Percentiles rank a stretch among this genome's conserved stretches.
These are phyloP conservation scores for Colletotrichum lupini DNA, from an alignment of 2,329 filamentous ascomycete species.

Conservation along the genomic window DNA sequence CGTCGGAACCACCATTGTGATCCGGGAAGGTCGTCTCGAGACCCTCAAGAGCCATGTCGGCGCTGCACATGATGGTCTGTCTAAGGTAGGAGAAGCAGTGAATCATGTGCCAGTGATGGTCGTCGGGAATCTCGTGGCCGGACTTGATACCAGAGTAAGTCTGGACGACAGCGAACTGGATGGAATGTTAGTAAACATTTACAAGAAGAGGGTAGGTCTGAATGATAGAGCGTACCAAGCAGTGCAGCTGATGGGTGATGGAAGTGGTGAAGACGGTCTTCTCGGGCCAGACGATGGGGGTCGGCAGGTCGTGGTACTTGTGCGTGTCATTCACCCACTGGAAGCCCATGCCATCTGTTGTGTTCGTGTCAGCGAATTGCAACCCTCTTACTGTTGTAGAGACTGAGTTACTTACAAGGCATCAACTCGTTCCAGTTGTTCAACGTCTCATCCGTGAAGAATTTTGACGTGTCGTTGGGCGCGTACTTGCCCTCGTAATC, in stretches of 20 bases:
- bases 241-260: conserved; percentile 57
- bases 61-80: conserved; percentile 58
- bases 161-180: conserved; percentile 53
- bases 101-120: conserved; percentile 59
- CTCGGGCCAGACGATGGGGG: conserved; percentile 46
- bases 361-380: not conserved
- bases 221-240: conserved; percentile 43
- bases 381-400: no score
- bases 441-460: conserved; percentile 48
- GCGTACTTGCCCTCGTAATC: conserved; percentile 47
- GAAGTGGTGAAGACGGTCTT: conserved; percentile 54
- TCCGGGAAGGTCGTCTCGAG: conserved; percentile 59
- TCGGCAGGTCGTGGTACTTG: conserved; percentile 51
- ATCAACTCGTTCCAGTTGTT: conserved; percentile 53
- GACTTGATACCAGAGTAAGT: conserved; percentile 55
- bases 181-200: not conserved
- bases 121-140: conserved; percentile 51
- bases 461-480: conserved; percentile 53
- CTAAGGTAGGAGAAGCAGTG: conserved; percentile 62
- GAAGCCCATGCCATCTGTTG: conserved; percentile 51
- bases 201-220: not conserved
- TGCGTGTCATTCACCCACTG: conserved; percentile 49
- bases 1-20: conserved; percentile 57
- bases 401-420: conserved; percentile 41
- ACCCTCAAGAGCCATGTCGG: conserved; percentile 58